Base-by-base conservation (phyloP, 1,284 basidiomycete species). In the Hymenochaete sp. region DNA sequence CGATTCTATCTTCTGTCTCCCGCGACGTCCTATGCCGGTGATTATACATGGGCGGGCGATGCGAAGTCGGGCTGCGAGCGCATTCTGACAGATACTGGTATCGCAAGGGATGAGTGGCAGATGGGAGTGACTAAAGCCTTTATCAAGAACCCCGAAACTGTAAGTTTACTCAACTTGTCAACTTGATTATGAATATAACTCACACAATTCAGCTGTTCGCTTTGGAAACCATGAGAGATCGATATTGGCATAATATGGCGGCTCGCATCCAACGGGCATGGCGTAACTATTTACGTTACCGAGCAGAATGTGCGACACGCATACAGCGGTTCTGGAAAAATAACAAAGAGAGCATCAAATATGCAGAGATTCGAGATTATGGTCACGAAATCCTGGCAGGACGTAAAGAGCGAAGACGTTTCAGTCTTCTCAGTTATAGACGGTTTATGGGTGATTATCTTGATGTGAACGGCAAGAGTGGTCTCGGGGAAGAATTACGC, bases 181-280 rank as follows among this genome's bases (percentile, higher is more conserved):
- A 41, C 18, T 48, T 47, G 29, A 51, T 9, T 33, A 27, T 24
- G 26, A 32, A 22, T 7, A 10, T 36, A 10, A 50, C 18, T 33
- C 33, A 41, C 11, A 28, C 42, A 41, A 49, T 42, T 0, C 53
- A 93, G 88, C 78, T 99, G 18, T 99, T 99, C 63, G 96, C 95
- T 16, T 72, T 99, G 45, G 95, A 99, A 67, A 93, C 92, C 16
- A 98, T 98, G 91, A 83, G 95, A 44, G 96, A 98, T 62, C 80
- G 88, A 48, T 99, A 98, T 67, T 99, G 96, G 96, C 96, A 99
- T 66, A 98, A 98, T 61, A 99, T 98, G 95, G 95, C 95, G 0
- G 80, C 70, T 32, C 84, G 95, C 40, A 99, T 99, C 45, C 96
- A 99, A 65, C 82, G 95, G 29, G 93, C 93, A 3, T 99, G 84